Percentiles rank a stretch among this genome's conserved stretches.
Conservation (phyloP, 2,329 filamentous ascomycete species). For the Trichoderma sp. region DNA sequence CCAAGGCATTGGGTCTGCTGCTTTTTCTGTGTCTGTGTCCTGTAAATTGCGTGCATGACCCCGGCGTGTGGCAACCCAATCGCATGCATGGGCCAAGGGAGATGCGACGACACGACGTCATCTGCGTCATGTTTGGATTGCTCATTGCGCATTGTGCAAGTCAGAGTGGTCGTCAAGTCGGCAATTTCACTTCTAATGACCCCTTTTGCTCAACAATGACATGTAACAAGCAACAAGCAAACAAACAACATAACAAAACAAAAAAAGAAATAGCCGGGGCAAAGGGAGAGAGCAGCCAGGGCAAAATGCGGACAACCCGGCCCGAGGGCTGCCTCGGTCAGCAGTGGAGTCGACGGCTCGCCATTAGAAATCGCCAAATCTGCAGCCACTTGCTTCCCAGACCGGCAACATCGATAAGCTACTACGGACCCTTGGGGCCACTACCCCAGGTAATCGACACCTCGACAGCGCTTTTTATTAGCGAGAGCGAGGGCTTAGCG, state of each 20-base stretch:
- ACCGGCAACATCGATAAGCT: constrained; percentile 6
- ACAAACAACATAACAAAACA: background rate
- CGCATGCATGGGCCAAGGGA: background rate
- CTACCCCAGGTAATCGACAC: background rate
- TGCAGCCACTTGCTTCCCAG: background rate
- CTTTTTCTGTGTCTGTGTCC: background rate
- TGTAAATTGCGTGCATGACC: background rate
- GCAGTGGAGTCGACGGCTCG: constrained; percentile 6
- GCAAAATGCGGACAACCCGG: background rate
- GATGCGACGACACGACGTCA: constrained; percentile 1
- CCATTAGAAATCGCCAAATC: background rate
- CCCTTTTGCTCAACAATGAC: background rate
- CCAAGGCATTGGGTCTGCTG: background rate
- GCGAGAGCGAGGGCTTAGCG: constrained; percentile 9
- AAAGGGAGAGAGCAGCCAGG: constrained; percentile 4
- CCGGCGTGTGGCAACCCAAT: background rate
- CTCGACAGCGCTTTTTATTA: background rate
- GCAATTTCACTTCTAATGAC: background rate
- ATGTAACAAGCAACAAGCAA: background rate
- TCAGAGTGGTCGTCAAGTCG: background rate
- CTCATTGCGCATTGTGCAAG: background rate
- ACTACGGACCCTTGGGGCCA: background rate
- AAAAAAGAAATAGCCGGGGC: background rate
- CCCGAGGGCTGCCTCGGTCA: constrained; percentile 18
- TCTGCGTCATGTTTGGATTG: background rate